These are phyloP conservation scores for Leishmania turanica DNA, from an alignment of 208 protist species.

Conservation along the genomic window DNA sequence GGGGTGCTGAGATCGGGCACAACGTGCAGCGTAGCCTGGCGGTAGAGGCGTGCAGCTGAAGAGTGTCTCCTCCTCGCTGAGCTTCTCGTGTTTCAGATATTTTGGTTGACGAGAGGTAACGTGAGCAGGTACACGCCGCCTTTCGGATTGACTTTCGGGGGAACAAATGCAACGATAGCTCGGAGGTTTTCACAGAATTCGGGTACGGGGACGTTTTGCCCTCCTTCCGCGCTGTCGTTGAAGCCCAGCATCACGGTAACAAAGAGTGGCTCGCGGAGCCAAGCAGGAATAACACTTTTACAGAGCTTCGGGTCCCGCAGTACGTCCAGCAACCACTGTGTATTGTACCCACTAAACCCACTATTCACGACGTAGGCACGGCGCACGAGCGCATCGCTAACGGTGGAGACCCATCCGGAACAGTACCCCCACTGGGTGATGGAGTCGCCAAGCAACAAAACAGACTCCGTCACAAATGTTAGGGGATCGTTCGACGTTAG, in stretches of 20 bases:
- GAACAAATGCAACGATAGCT: slow-evolving; percentile 37
- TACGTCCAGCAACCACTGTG: slow-evolving; percentile 46
- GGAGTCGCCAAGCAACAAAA: slow-evolving; percentile 60
- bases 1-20: slow-evolving; percentile 14
- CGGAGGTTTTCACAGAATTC: slow-evolving; percentile 45
- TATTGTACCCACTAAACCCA: slow-evolving; percentile 73
- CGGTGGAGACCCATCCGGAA: slow-evolving; percentile 42
- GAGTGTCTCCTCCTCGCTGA: slow-evolving; percentile 8
- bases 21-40: slow-evolving; percentile 30
- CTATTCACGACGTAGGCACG: slow-evolving; percentile 56
- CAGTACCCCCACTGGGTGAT: slow-evolving; percentile 49
- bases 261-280: slow-evolving; percentile 39
- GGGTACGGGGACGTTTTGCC: slow-evolving; percentile 35
- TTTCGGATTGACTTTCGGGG: slow-evolving; percentile 25
- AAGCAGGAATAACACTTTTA: slow-evolving; percentile 27
- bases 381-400: slow-evolving; percentile 49
- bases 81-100: slow-evolving; percentile 17
- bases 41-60: slow-evolving; percentile 29
- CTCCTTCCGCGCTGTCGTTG: slow-evolving; percentile 33
- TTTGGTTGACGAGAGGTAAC: slow-evolving; percentile 40
- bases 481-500: neutral
- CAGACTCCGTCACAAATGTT: slow-evolving; percentile 22
- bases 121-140: slow-evolving; percentile 54
- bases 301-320: slow-evolving; percentile 28
- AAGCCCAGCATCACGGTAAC: slow-evolving; percentile 54